These are phyloP conservation scores for Jaltomata sinuosa DNA, from an alignment of 257 asterid genomes.

Conservation along the genomic window DNA sequence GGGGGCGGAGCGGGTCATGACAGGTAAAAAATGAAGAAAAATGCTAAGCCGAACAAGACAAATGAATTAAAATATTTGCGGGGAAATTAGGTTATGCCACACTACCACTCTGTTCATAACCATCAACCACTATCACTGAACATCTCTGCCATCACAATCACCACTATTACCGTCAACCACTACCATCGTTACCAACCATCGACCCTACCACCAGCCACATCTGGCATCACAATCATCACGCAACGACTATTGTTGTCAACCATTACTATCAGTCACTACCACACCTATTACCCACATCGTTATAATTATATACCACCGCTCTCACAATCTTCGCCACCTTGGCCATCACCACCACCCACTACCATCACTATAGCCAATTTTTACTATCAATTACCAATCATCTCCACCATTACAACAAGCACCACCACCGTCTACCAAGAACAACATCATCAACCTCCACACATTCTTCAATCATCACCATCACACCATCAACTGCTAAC, in stretches of 20 bases:
- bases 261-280: accelerated
- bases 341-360: neutral
- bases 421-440: neutral
- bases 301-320: neutral
- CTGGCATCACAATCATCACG: too few species aligned
- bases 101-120: neutral
- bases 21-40: neutral
- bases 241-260: neutral
- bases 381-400: neutral
- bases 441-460: neutral
- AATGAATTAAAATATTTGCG: neutral
- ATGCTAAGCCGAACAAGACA: neutral
- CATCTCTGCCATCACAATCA: neutral
- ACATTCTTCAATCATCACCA: neutral
- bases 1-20: too few species aligned
- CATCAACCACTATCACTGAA: neutral
- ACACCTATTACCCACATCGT: neutral
- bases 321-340: neutral
- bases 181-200: too few species aligned
- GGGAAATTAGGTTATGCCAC: neutral
- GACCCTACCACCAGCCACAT: too few species aligned
- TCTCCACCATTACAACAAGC: neutral
- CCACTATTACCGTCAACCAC: too few species aligned
- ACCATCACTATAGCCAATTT: neutral
- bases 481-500: neutral